Percentiles rank a stretch among this genome's conserved stretches.
phyloP scores from a whole-genome alignment of 208 protist species.

The Trichomonas vaginalis region DNA sequence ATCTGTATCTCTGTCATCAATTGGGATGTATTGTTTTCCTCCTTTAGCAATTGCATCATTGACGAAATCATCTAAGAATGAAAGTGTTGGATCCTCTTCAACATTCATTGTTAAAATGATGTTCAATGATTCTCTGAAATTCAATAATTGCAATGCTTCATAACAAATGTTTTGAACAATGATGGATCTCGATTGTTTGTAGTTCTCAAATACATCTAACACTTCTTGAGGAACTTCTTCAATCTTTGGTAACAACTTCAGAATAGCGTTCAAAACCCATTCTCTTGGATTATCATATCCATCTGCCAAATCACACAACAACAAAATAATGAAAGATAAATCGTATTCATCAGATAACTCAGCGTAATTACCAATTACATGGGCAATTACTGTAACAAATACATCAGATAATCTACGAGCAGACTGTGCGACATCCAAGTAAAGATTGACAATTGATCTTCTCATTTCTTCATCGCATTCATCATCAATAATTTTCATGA shows the following conservation, averaged over 20 bases:
- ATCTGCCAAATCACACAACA: not conserved
- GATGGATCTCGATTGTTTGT: not conserved
- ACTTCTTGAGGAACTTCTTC: not conserved
- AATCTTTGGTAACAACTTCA: not conserved
- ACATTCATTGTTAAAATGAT: not conserved
- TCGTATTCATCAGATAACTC: constrained; percentile 1
- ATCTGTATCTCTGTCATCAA: not conserved
- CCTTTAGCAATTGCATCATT: not conserved
- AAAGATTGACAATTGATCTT: not conserved
- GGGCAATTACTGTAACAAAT: not conserved
- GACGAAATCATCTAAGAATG: not conserved
- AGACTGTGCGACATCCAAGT: not conserved
- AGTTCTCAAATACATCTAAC: not conserved
- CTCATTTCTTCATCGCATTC: not conserved
- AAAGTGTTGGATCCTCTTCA: not conserved
- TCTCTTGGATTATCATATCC: not conserved
- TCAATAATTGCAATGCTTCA: not conserved
- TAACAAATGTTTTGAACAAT: not conserved
- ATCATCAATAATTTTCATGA: not conserved
- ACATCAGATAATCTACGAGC: not conserved
- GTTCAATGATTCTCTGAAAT: not conserved
- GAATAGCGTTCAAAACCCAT: not conserved
- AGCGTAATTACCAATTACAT: not conserved
- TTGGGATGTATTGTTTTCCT: not conserved
- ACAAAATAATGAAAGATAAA: not conserved